Evolutionary conservation across 495 filamentous ascomycete genomes (phyloP).

Genomic region (Lasiosphaeris hirsuta): DNA sequence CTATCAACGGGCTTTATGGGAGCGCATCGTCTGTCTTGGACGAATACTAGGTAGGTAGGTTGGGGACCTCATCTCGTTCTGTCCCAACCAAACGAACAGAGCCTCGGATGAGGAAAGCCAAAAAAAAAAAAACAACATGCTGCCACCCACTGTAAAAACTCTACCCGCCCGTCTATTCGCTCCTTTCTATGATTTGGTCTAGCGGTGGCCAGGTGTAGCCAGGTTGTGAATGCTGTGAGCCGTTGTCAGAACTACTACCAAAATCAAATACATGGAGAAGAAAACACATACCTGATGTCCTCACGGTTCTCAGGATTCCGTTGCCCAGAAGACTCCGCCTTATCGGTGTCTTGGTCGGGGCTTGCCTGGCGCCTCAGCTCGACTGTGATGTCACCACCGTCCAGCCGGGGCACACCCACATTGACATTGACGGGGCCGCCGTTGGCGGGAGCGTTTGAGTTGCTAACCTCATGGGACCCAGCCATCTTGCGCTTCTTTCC

Average conservation of each 20-base stretch:
- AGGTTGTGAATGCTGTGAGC: conserved; percentile 7
- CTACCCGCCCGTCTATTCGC: not conserved
- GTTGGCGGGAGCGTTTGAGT: conserved; percentile 11
- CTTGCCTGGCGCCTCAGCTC: no score
- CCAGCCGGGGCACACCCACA: conserved; percentile 1
- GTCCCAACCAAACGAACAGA: no score
- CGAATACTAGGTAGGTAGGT: no score
- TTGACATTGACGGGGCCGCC: conserved; percentile 26
- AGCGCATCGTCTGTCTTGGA: no score
- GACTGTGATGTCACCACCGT: no score
- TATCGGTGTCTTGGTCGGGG: not conserved
- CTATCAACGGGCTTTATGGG: no score
- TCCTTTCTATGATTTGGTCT: not conserved
- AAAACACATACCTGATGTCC: conserved; percentile 28
- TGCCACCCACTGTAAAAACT: not conserved
- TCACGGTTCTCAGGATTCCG: conserved; percentile 25
- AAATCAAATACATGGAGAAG: not conserved
- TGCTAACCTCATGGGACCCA: not conserved
- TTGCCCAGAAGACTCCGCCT: not conserved
- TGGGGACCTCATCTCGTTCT: no score
- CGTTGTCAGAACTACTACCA: not conserved
- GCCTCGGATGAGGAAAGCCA: not conserved
- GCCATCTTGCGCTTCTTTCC: conserved; percentile 63
- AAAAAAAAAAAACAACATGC: not conserved
- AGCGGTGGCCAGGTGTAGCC: not conserved